Base-by-base conservation (phyloP, 352 stramenopile genomes). In the Phytopythium vexans region DNA sequence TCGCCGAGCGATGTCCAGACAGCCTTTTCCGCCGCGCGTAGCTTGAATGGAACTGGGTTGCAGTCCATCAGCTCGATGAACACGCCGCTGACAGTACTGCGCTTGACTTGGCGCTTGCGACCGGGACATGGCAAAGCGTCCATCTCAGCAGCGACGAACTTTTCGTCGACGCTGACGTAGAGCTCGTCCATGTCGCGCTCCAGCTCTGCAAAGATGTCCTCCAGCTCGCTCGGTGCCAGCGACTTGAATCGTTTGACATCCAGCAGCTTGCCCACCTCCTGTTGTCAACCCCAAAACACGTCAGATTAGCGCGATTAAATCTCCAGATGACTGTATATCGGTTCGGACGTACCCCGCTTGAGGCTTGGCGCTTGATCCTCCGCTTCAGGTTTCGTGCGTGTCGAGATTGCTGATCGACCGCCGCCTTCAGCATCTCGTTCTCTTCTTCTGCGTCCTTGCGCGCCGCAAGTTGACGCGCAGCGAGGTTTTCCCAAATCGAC, bases 1-100 rank as follows among this genome's bases (percentile, higher is more conserved):
- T 59, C 53, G 11, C 53, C 43, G 8, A 48, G 10, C 11, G 32
- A 37, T 8, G 8, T 15, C 32, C 47, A 41, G 11, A 51, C 31
- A 1, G 54, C 54, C 8, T 46, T 41, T 14, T 43, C 45, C 4
- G 52, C 38, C n/a, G n/a, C 15, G 31, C n/a, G 43, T 7, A 62
- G 27, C 8, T 64, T 47, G 39, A 75, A 75, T 2, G 66, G 66
- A 21, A 75, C 27, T 1, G 64, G 34, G 36, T 70, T 67, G 42
- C 55, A 57, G 3, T 72, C 37, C 27, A 50, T 6, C n/a, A 75
- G 56, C 32, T 72, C 63, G 11, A 75, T 15, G 34, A 68, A 75
- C 60, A 72, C 57, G 0, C 49, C 55, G 3, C 38, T 65, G 3
- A 66, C 8, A n/a, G 41, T 8, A 16, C 21, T 9, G 38, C 48